A percentile compares a stretch with the other conserved stretches of the same genome.
Conservation (phyloP, 2,329 filamentous ascomycete genomes). For the Aspergillus japonicus region DNA sequence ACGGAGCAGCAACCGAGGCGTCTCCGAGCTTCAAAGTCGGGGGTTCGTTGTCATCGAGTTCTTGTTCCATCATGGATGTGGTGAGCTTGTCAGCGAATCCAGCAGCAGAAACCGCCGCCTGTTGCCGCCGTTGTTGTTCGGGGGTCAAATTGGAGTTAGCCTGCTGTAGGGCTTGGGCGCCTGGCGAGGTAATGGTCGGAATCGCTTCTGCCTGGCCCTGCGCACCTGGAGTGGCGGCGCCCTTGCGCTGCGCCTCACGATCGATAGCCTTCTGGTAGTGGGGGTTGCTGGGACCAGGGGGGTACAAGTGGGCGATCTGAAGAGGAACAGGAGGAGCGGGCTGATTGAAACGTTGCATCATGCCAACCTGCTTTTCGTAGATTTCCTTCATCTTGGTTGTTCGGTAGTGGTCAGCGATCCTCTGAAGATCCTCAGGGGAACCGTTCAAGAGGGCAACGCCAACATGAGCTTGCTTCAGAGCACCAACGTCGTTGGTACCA, state of each 20-base stretch:
- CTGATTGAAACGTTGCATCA: slow-evolving; percentile 96
- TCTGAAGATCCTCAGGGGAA: slow-evolving; percentile 83
- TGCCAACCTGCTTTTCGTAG: slow-evolving; percentile 88
- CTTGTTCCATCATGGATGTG: slow-evolving; percentile 81
- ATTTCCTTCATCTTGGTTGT: slow-evolving; percentile 98
- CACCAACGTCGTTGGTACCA: slow-evolving; percentile 96
- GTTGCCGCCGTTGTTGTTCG: slow-evolving; percentile 52
- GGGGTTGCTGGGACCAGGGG: slow-evolving; percentile 86
- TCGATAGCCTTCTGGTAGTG: slow-evolving; percentile 90
- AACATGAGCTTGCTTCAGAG: slow-evolving; percentile 95
- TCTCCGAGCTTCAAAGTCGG: slow-evolving; percentile 96
- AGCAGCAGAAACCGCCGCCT: slow-evolving; percentile 68
- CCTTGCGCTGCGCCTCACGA: slow-evolving; percentile 78
- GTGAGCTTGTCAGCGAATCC: slow-evolving; percentile 84
- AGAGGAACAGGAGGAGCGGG: slow-evolving; percentile 87
- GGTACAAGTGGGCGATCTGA: slow-evolving; percentile 90
- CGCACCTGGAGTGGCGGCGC: slow-evolving; percentile 55
- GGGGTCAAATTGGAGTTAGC: slow-evolving; percentile 49
- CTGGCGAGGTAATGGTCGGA: slow-evolving; percentile 66
- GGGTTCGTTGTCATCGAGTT: slow-evolving; percentile 84
- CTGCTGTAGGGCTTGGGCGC: slow-evolving; percentile 60
- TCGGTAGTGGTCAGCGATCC: slow-evolving; percentile 88
- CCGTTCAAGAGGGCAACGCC: slow-evolving; percentile 95
- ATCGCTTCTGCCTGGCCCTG: slow-evolving; percentile 56
- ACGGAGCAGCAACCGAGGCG: slow-evolving; percentile 93